These are phyloP conservation scores for Fusarium penzigii DNA, from an alignment of 2,329 filamentous ascomycete species.

Conservation along the genomic window DNA sequence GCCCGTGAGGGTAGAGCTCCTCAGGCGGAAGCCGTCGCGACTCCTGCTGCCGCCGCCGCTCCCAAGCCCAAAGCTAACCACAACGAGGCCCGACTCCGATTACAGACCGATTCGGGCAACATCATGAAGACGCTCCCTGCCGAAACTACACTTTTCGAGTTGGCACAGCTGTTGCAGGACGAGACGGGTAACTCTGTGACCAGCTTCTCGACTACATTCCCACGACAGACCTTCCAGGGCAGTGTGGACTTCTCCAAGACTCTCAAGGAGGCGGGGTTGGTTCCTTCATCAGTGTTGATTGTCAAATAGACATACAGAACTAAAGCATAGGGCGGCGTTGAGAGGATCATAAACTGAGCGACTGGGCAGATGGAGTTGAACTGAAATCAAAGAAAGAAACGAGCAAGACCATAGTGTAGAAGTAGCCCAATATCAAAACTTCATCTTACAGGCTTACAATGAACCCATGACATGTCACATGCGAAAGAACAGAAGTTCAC, in stretches of 20 bases:
- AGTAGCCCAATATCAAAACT: constrained; percentile 2
- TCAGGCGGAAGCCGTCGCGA: constrained; percentile 46
- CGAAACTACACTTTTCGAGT: constrained; percentile 90
- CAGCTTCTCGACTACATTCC: constrained; percentile 85
- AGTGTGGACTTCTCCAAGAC: constrained; percentile 81
- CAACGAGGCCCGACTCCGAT: constrained; percentile 76
- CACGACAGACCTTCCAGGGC: constrained; percentile 75
- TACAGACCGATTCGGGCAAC: constrained; percentile 74
- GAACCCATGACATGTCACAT: constrained; percentile 4
- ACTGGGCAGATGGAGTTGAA: not conserved
- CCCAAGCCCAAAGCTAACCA: constrained; percentile 69
- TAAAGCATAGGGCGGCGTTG: constrained; percentile 27
- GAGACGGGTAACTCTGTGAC: constrained; percentile 71
- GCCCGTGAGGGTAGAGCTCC: constrained; percentile 72
- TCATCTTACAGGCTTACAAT: constrained; percentile 5
- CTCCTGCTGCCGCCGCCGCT: constrained; percentile 48
- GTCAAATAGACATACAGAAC: constrained; percentile 51
- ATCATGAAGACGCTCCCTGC: constrained; percentile 86
- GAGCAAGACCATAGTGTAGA: constrained; percentile 14
- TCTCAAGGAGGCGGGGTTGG: constrained; percentile 85
- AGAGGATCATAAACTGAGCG: not conserved
- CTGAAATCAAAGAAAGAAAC: constrained; percentile 6
- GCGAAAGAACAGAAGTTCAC: constrained; percentile 18
- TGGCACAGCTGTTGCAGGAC: constrained; percentile 72
- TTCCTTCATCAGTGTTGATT: constrained; percentile 88